Evolutionary conservation across 2,329 filamentous ascomycete genomes (phyloP).

Genomic region (Nothopassalora personata): DNA sequence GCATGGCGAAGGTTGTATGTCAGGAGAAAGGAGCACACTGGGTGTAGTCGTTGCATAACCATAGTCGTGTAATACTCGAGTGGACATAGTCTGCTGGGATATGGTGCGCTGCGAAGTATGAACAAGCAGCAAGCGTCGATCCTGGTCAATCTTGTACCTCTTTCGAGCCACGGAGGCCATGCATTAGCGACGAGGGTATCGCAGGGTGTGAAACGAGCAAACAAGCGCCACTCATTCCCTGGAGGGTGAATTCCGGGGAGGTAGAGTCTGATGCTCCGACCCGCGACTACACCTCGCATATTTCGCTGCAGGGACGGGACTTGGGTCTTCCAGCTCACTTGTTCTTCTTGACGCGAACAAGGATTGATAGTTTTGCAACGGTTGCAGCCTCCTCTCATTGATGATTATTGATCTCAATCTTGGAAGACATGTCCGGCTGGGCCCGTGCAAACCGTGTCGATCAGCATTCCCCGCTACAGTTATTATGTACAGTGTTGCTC

Average conservation of each 20-base stretch:
- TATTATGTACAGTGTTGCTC: background rate
- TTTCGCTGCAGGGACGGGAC: background rate
- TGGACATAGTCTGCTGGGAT: background rate
- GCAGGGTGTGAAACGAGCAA: background rate
- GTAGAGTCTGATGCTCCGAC: background rate
- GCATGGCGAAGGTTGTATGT: background rate
- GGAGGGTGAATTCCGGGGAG: background rate
- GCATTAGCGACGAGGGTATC: background rate
- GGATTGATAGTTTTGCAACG: background rate
- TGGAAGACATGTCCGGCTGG: background rate
- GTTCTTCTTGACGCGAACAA: background rate
- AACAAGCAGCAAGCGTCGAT: background rate
- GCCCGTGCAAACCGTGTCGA: background rate
- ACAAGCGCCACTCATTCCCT: background rate
- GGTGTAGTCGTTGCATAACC: background rate
- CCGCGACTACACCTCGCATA: too few relatives aligned
- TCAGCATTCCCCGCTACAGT: background rate
- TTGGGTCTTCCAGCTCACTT: background rate
- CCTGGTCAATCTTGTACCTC: background rate
- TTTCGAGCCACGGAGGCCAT: slow-evolving; percentile 1
- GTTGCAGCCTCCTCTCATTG: background rate
- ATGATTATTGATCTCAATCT: too few relatives aligned
- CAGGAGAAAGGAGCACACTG: background rate
- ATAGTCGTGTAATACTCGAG: background rate
- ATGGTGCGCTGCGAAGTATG: background rate